phyloP scores from a whole-genome alignment of 179 eudicot species.

The Vitellaria paradoxa region DNA sequence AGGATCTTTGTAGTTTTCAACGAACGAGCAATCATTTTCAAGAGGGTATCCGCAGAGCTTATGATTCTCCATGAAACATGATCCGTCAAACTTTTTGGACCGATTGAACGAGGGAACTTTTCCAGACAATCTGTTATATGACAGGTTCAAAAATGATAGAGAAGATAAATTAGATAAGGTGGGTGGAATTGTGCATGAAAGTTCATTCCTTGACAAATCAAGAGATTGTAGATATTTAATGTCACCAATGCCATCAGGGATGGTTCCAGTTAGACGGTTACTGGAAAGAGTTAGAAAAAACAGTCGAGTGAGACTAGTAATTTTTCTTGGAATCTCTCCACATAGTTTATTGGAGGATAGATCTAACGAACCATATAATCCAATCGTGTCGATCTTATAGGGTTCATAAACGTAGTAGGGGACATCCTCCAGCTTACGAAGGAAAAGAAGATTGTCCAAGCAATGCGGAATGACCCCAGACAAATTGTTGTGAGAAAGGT shows the following conservation, averaged over 20 bases:
- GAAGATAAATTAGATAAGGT: constrained; percentile 21
- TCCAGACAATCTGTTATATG: constrained; percentile 33
- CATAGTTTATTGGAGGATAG: constrained; percentile 29
- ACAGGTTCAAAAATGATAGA: constrained; percentile 20
- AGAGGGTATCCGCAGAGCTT: constrained; percentile 24
- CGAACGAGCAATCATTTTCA: not conserved
- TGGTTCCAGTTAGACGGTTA: constrained; percentile 5
- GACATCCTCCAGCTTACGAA: not conserved
- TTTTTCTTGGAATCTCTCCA: constrained; percentile 29
- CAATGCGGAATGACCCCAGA: not conserved
- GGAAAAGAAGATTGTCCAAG: not conserved
- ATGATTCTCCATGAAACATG: no score
- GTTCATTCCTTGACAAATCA: constrained; percentile 33
- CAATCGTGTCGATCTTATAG: no score
- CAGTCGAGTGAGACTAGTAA: constrained; percentile 18
- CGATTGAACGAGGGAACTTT: constrained; percentile 25
- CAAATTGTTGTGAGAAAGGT: not conserved
- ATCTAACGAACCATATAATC: not conserved
- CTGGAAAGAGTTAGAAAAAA: constrained; percentile 27
- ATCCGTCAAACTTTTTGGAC: not conserved
- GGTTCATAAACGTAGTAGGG: no score
- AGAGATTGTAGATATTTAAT: constrained; percentile 23
- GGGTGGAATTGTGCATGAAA: constrained; percentile 31
- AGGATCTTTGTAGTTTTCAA: not conserved
- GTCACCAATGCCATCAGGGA: constrained; percentile 26